Conservation (phyloP, 176 grass and related monocot species). For the Neostapfia colusana region DNA sequence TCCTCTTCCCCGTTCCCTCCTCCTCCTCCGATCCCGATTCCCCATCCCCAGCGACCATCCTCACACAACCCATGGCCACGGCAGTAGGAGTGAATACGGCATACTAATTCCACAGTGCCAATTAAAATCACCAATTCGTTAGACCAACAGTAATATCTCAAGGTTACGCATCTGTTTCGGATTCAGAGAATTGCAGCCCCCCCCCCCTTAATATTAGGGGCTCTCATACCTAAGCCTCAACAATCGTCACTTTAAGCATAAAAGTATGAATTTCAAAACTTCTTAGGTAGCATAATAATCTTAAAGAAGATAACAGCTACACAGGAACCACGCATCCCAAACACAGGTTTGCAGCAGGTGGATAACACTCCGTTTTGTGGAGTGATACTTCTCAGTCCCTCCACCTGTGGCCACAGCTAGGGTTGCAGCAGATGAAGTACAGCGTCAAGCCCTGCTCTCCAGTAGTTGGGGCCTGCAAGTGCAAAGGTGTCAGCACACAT, state of each 20-base stretch:
- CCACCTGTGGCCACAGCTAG: constrained; percentile 91
- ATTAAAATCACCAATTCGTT: not conserved
- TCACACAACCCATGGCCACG: too few species aligned
- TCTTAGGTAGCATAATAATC: not conserved
- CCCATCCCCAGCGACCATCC: too few species aligned
- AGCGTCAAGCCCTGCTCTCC: constrained; percentile 71
- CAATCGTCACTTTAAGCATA: not conserved
- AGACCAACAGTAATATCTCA: not conserved
- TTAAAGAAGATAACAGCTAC: not conserved
- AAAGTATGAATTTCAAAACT: not conserved
- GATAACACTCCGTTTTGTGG: not conserved
- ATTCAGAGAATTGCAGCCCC: not conserved
- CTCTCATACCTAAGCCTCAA: not conserved
- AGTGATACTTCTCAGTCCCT: constrained; percentile 55
- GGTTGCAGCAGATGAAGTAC: constrained; percentile 94
- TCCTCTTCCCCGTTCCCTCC: too few species aligned
- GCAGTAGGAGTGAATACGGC: too few species aligned
- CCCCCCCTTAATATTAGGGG: not conserved
- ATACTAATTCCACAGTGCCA: not conserved
- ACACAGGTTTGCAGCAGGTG: too few species aligned
- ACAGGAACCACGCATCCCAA: not conserved
- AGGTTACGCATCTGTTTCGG: not conserved
- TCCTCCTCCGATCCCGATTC: too few species aligned
- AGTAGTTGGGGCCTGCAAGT: constrained; percentile 54
- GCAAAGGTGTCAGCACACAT: not conserved